These are phyloP conservation scores for Chondrus crispus DNA, from an alignment of 23 red algal species.

Conservation along the genomic window DNA sequence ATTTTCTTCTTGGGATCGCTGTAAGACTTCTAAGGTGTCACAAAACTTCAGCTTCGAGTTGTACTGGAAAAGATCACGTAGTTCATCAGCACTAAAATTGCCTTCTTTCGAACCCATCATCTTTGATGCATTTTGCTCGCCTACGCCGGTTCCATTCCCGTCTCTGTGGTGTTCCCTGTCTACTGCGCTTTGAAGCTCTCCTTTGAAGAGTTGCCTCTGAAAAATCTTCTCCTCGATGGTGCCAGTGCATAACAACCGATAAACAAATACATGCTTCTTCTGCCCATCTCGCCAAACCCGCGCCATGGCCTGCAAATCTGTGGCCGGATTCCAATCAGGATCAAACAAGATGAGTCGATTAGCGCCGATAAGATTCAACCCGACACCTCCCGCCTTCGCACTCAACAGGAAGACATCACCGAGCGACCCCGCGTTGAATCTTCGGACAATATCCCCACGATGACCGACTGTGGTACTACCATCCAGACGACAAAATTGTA, in stretches of 20 bases:
- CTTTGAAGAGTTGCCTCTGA: conserved; percentile 96
- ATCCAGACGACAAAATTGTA: conserved; percentile 82
- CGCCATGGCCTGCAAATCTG: conserved; percentile 87
- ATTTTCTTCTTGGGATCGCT: conserved; percentile 16
- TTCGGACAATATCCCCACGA: conserved; percentile 68
- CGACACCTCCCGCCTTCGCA: conserved; percentile 86
- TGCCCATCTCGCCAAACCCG: conserved; percentile 95
- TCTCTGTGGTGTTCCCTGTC: conserved; percentile 9
- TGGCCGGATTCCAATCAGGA: conserved; percentile 96
- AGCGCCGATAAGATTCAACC: conserved; percentile 93
- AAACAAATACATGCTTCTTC: conserved; percentile 82
- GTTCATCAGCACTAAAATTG: conserved; percentile 66
- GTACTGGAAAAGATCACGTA: conserved; percentile 64
- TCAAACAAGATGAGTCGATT: conserved; percentile 95
- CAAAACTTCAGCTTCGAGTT: conserved; percentile 20
- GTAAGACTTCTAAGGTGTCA: conserved; percentile 62
- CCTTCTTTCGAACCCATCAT: conserved; percentile 14
- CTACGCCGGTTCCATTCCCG: neutral
- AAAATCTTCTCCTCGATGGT: conserved; percentile 99
- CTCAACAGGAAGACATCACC: conserved; percentile 80
- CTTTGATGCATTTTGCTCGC: neutral
- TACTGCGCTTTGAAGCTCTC: conserved; percentile 55
- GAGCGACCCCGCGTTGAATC: conserved; percentile 63
- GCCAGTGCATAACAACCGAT: conserved; percentile 73
- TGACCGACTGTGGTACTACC: conserved; percentile 70